Percentiles rank a stretch among this genome's conserved stretches.
These are phyloP conservation scores for Kwoniella dejecticola DNA, from an alignment of 768 basidiomycete species.

Conservation along the genomic window DNA sequence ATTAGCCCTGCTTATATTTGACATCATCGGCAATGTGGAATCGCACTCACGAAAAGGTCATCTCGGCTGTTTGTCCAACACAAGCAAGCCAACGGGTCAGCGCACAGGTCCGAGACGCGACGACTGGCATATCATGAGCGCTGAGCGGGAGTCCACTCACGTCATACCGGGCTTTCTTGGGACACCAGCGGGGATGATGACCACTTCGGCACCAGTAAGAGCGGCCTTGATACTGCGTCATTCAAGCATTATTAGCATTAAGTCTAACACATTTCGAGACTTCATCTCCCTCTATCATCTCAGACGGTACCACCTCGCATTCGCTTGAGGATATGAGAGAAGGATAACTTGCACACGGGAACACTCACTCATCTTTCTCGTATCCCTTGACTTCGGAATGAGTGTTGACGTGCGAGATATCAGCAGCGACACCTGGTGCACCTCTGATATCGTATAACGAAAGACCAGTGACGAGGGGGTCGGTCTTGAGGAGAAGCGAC, in stretches of 20 bases:
- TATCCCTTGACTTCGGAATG: conserved; percentile 67
- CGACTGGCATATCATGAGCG: no score
- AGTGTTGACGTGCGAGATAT: conserved; percentile 92
- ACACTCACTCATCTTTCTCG: conserved; percentile 52
- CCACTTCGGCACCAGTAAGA: conserved; percentile 80
- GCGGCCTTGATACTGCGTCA: conserved; percentile 62
- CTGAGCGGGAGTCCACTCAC: no score
- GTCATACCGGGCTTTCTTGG: conserved; percentile 72
- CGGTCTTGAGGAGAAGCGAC: conserved; percentile 86
- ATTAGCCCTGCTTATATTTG: not conserved
- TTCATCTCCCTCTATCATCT: not conserved
- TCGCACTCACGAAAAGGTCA: conserved; percentile 62
- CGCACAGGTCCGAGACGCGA: not conserved
- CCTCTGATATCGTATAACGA: conserved; percentile 81
- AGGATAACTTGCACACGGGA: no score
- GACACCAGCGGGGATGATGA: conserved; percentile 95
- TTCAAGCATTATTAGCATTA: not conserved
- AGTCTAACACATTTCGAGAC: not conserved
- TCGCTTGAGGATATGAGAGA: no score
- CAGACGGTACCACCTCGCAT: no score
- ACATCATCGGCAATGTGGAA: not conserved
- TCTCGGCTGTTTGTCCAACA: conserved; percentile 37
- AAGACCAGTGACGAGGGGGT: conserved; percentile 81
- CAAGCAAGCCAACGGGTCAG: not conserved
- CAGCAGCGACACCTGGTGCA: conserved; percentile 95